Conservation (phyloP, 2,329 filamentous ascomycete genomes). For the Hypocrella siamensis region DNA sequence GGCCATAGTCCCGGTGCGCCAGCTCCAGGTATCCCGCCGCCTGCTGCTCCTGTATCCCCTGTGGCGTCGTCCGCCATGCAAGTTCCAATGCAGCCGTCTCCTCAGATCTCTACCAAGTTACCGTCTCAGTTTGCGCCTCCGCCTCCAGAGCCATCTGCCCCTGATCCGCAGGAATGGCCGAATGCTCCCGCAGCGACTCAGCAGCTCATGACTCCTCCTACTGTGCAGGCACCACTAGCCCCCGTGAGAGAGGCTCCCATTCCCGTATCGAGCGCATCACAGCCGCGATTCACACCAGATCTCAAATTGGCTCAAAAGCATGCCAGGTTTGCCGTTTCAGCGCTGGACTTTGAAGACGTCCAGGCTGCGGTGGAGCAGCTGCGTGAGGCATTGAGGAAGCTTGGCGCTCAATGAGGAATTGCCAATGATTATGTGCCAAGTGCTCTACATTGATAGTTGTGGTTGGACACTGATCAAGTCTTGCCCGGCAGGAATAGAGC, state of each 20-base stretch:
- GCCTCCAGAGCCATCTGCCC: slow-evolving; percentile 6
- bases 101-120: slow-evolving; percentile 11
- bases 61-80: slow-evolving; percentile 5
- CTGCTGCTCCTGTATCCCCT: slow-evolving; percentile 6
- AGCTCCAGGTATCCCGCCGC: slow-evolving; percentile 8
- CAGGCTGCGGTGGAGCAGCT: slow-evolving; percentile 79
- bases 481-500: no score
- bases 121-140: slow-evolving; percentile 10
- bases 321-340: slow-evolving; percentile 91
- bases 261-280: slow-evolving; percentile 3
- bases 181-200: slow-evolving; percentile 1
- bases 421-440: no score
- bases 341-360: slow-evolving; percentile 91
- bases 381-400: slow-evolving; percentile 50
- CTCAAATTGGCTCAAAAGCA: slow-evolving; percentile 82
- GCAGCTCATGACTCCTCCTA: not conserved
- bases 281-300: slow-evolving; percentile 25
- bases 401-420: slow-evolving; percentile 41
- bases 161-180: slow-evolving; percentile 8
- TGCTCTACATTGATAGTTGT: no score
- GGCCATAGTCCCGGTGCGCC: slow-evolving; percentile 12
- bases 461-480: no score
- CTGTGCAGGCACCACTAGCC: no score
- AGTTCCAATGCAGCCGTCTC: slow-evolving; percentile 13
- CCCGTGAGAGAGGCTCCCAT: slow-evolving; percentile 1